Base-by-base conservation (phyloP, 2,329 filamentous ascomycete species). In the Microdochium bolleyi region DNA sequence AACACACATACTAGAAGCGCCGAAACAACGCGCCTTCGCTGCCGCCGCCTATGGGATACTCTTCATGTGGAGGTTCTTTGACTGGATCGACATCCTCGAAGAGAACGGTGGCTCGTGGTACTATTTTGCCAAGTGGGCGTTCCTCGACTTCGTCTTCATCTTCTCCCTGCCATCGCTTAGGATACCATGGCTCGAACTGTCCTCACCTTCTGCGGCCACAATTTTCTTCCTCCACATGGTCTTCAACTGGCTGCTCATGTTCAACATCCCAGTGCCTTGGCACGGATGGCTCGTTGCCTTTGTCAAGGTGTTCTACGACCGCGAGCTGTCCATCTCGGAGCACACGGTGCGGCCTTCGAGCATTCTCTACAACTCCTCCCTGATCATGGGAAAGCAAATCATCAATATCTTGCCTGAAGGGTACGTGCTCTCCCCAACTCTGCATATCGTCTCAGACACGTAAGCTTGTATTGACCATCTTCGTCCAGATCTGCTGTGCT, bases 401-500 rank as follows among this genome's bases (percentile, higher is more conserved):
- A 92, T 99, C 70, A 94, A 99, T 66, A 96, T 99, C 64, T 76
- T 99, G 52, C 94, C 94, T 2, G 94, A 99, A 75, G 95, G 95
- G 75, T 87, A 68, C 27, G 10, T 10, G 48, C 13, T 30, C 11
- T 21, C 44, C 14, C 51, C 22, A 11, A 19, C 30, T 8, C 21
- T 25, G 16, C 44, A 24, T 30, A 13, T 50, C 13, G 50, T 60
- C 50, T 56, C 48, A 51, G 27, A 25, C 37, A n/a, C 22, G 19
- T 54, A 44, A 25, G 9, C 13, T 24, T 21, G 14, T 41, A 53
- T 65, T 72, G 53, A 73, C 61, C 51, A 25, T 41, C 52, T 53
- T 30, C 51, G 19, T 53, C 32, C 62, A 88, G 84, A 19, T 94
- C 92, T 49, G 94, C 92, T 14, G 78, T 91, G 49, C 76, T 99